Evolutionary conservation across 768 basidiomycete genomes (phyloP), one percentile per base, ranked within the genome.

Genomic region (Mycena rosella): DNA sequence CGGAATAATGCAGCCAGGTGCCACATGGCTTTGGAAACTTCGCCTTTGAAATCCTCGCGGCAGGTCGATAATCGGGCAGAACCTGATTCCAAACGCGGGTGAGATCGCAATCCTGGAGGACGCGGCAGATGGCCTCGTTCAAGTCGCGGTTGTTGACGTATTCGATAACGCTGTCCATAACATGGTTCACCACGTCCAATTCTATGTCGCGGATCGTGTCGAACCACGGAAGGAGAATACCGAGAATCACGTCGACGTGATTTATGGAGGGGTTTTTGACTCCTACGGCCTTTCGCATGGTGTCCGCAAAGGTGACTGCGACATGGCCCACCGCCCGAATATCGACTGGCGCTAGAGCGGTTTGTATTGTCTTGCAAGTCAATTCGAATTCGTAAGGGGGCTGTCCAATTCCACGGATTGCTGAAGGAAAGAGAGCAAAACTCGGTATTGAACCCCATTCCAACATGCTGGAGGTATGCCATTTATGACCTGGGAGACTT

Each of bases 371-470:
- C 38, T 55, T 45, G 29, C 45, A 49, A 2, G 65, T 67, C 44
- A 67, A 45, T 27, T 67, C 62, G 34, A 71, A 71, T 26, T 67
- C 69, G 48, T 71, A 71, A 65, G 65, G 5, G 65, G 44, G 5
- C 20, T 24, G 30, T 64, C 59, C 20, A 59, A 61, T 14, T 54
- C 61, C 0, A 65, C 63, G 38, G 61, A 60, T 38, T 60, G 51
- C 27, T 63, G 69, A 14, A 71, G 65, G 57, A 60, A 71, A 26
- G 65, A 54, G n/a, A 63, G 61, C 3, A 71, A 30, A 45, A 71
- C 42, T 3, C 62, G 49, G 36, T 71, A 61, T 57, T 71, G 69
- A 7, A 71, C 55, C 17, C 47, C 48, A 18, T 60, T 67, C 59
- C 63, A 71, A 17, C 44, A 61, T 1, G 40, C 20, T 14, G 70